Conservation (phyloP, 306 rosid species). For the Astragalus glycyphyllos region DNA sequence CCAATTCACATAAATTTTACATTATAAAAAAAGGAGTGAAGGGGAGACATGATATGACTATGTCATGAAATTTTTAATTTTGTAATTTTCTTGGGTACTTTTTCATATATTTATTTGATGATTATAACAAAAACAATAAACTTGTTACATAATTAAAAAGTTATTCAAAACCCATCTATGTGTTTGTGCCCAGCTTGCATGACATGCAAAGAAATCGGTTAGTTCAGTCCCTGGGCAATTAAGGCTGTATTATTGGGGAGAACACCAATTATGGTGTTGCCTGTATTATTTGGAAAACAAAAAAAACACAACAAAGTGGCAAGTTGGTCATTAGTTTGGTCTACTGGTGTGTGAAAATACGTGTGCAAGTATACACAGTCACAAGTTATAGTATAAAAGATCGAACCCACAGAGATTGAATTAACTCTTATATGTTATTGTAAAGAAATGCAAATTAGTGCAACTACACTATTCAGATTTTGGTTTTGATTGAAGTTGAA, state of each 20-base stretch:
- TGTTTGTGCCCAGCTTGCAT: conserved; percentile 37
- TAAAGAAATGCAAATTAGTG: no score
- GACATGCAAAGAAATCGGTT: conserved; percentile 39
- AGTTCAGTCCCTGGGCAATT: conserved; percentile 12
- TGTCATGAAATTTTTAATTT: neutral
- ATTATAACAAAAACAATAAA: neutral
- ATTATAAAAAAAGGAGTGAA: neutral
- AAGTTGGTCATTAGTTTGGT: conserved; percentile 45
- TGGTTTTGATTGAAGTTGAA: no score
- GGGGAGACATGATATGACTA: neutral
- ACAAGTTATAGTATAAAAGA: no score
- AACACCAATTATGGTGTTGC: conserved; percentile 36
- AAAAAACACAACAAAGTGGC: conserved; percentile 10
- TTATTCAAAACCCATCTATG: conserved; percentile 22
- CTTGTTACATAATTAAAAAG: neutral
- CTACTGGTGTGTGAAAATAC: no score
- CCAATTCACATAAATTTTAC: no score
- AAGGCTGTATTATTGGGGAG: conserved; percentile 25
- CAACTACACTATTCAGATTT: no score
- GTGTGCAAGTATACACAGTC: no score
- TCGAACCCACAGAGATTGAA: no score
- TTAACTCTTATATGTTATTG: no score
- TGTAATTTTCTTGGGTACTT: neutral
- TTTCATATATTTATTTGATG: neutral
- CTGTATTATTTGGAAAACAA: conserved; percentile 15